phyloP scores from a whole-genome alignment of 2,329 filamentous ascomycete genomes.

The Trichoderma sp. region DNA sequence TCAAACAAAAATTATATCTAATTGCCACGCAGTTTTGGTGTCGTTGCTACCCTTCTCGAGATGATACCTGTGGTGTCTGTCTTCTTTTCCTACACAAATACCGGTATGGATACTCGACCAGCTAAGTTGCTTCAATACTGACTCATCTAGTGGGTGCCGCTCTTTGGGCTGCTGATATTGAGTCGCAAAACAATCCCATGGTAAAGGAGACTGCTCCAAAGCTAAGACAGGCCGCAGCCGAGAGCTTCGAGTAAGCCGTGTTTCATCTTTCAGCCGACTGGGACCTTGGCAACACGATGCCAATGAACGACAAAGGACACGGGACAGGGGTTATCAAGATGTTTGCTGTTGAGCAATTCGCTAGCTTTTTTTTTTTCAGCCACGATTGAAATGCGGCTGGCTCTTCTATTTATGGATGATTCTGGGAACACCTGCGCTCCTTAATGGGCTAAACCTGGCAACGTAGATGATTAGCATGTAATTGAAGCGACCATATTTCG shows the following conservation, averaged over 20 bases:
- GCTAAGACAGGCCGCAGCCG: constrained; percentile 52
- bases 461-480: not conserved
- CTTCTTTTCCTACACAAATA: constrained; percentile 87
- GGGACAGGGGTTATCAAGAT: not conserved
- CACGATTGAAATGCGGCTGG: not conserved
- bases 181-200: constrained; percentile 58
- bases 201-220: constrained; percentile 54
- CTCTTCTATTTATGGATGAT: constrained; percentile 14
- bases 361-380: no score
- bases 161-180: constrained; percentile 90
- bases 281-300: not conserved
- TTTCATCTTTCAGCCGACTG: not conserved
- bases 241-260: constrained; percentile 47
- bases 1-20: constrained; percentile 17
- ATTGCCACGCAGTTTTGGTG: constrained; percentile 64
- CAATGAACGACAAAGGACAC: not conserved
- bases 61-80: constrained; percentile 83
- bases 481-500: constrained; percentile 4
- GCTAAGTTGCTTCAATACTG: not conserved
- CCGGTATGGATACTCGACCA: constrained; percentile 50
- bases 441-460: not conserved
- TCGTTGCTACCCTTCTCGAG: constrained; percentile 77
- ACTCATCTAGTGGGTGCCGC: constrained; percentile 73
- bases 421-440: not conserved
- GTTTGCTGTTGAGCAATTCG: not conserved